Base-by-base conservation (phyloP, 108 stramenopile species). In the Stephanodiscus triporus region DNA sequence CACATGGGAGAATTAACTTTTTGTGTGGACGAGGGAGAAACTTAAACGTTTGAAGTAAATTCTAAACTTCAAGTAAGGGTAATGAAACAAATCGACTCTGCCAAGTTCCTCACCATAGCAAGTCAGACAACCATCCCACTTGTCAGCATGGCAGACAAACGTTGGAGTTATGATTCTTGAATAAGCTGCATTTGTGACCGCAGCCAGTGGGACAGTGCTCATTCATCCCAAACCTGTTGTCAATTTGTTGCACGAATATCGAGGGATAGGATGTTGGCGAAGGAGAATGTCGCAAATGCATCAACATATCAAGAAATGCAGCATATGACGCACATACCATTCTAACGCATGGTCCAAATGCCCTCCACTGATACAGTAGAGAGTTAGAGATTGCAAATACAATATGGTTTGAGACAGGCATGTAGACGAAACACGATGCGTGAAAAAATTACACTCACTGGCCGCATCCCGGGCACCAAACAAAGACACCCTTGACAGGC, bases 401-500 rank as follows among this genome's bases (percentile, higher is more conserved):
- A 40, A 40, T 9, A 9, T 9, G 40, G 40, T 40, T 40, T 40
- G 40, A 9, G 11, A 40, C 11, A 11, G 40, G 40, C 32, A 40
- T 36, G 36, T 40, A 40, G 40, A 11, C 40, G 6, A 40, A 40
- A 40, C 40, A 9, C 8, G 40, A 9, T 1, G 8, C 1, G 40
- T 9, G 9, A 1, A 53, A 24, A 32, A 30, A 2, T 37, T 7
- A 37, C 16, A 59, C 58, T 59, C 88, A 86, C 42, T 85, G 78
- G 54, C 91, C 94, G 53, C 94, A 95, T 51, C 94, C 94, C n/a
- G 91, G 94, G 48, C 94, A 95, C 91, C 89, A 95, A 19, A 95
- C 89, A 84, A 84, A 92, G 20, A 95, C 72, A 13, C 89, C 91
- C 69, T 82, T 87, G 11, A 95, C 94, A 17, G 90, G 88, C 67